Conservation (phyloP, 192 early-diverging fungal species). For the Podila minutissima region DNA sequence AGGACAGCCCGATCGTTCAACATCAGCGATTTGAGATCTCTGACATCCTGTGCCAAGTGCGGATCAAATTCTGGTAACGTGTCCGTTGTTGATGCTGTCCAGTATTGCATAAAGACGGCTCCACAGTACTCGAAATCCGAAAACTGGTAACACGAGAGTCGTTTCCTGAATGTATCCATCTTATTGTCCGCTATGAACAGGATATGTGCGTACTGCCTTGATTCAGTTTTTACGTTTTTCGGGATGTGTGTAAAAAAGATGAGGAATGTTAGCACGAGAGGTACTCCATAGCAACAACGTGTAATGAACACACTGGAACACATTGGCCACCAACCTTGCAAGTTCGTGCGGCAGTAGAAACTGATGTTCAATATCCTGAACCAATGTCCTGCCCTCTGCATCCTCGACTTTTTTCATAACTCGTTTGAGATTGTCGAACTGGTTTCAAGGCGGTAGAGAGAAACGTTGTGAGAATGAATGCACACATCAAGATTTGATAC, state of each 20-base stretch:
- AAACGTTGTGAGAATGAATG: background rate
- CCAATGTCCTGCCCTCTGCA: constrained; percentile 47
- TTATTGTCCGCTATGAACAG: constrained; percentile 52
- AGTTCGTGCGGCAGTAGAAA: constrained; percentile 47
- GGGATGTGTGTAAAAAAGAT: background rate
- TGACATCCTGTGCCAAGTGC: constrained; percentile 40
- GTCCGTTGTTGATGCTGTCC: constrained; percentile 34
- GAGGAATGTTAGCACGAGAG: background rate
- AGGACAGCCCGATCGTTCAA: constrained; percentile 35
- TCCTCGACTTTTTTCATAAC: constrained; percentile 56
- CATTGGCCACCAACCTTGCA: constrained; percentile 32
- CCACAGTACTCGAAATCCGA: constrained; percentile 51
- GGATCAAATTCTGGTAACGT: constrained; percentile 51
- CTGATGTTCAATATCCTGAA: constrained; percentile 46
- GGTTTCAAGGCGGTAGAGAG: background rate
- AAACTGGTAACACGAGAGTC: constrained; percentile 49
- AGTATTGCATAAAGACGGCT: constrained; percentile 48
- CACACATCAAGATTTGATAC: background rate
- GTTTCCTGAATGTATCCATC: constrained; percentile 55
- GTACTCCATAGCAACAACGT: background rate
- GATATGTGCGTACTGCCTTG: constrained; percentile 54
- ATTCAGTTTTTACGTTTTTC: background rate
- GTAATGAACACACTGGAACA: background rate
- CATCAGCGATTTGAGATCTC: constrained; percentile 39
- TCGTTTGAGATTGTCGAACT: constrained; percentile 59